Conservation (phyloP, 225 moss, liverwort and hornwort species). For the Asterella californica region DNA sequence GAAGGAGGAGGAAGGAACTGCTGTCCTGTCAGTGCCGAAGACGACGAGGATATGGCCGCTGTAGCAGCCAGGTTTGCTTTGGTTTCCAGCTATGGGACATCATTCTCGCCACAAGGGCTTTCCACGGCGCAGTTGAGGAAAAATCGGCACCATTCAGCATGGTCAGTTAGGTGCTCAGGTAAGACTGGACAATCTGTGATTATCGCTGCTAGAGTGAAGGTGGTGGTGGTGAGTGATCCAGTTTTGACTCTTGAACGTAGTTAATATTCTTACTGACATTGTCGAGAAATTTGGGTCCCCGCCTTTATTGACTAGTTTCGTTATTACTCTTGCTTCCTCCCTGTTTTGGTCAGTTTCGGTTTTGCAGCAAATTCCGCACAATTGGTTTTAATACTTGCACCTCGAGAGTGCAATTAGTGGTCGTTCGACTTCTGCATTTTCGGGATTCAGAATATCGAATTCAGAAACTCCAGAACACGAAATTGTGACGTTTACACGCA, state of each 20-base stretch:
- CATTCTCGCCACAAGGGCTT: neutral
- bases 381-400: too few relatives aligned
- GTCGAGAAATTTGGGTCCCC: too few relatives aligned
- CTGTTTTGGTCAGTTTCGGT: too few relatives aligned
- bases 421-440: too few relatives aligned
- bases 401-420: too few relatives aligned
- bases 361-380: too few relatives aligned
- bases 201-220: neutral
- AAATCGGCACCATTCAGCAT: neutral
- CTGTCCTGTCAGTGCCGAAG: too few relatives aligned
- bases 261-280: neutral
- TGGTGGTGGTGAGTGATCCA: neutral
- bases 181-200: neutral
- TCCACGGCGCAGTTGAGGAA: neutral
- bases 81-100: neutral
- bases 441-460: too few relatives aligned
- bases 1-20: too few relatives aligned
- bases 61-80: neutral
- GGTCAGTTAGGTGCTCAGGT: conserved; percentile 18
- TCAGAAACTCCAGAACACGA: too few relatives aligned
- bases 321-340: neutral
- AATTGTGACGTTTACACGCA: too few relatives aligned
- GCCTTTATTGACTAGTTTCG: too few relatives aligned
- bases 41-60: neutral
- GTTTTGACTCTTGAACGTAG: neutral